Percentiles rank a stretch among this genome's conserved stretches.
phyloP scores from a whole-genome alignment of 208 protist species.

The Wallacemonas sp. region DNA sequence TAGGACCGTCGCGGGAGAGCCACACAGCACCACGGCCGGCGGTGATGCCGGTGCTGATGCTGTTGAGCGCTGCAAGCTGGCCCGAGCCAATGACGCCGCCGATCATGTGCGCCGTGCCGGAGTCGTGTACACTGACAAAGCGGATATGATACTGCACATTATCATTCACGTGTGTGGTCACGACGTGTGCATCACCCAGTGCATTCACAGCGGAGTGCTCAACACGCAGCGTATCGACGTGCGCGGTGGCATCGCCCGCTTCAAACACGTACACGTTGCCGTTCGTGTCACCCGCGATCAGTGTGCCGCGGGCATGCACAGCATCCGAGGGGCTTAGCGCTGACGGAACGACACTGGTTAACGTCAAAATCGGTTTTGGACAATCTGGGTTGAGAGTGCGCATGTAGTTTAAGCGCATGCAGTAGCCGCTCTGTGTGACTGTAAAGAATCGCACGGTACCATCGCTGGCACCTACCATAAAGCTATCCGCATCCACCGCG shows the following conservation, averaged over 20 bases:
- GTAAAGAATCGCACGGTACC: conserved; percentile 27
- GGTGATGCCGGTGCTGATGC: conserved; percentile 45
- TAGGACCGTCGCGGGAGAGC: background rate
- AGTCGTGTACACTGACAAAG: conserved; percentile 39
- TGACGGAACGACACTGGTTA: conserved; percentile 1
- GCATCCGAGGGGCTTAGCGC: background rate
- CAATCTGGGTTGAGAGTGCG: background rate
- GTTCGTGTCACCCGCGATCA: conserved; percentile 63
- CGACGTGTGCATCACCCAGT: conserved; percentile 24
- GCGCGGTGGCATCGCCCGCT: too few relatives aligned
- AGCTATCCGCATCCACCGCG: conserved; percentile 9
- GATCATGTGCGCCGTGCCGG: conserved; percentile 38
- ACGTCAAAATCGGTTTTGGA: conserved; percentile 56
- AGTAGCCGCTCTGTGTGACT: background rate
- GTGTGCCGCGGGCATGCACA: conserved; percentile 13
- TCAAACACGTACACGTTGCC: conserved; percentile 38
- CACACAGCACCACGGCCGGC: conserved; percentile 53
- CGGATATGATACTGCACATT: background rate
- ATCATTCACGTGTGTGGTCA: background rate
- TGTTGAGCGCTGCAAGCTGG: conserved; percentile 10
- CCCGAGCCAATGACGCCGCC: background rate
- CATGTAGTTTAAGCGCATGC: background rate
- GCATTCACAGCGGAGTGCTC: conserved; percentile 60
- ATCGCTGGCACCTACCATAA: conserved; percentile 73
- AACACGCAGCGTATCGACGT: background rate